Evolutionary conservation across 768 basidiomycete species (phyloP), one percentile per base, ranked within the genome.

Genomic region (Naganishia friedmannii): DNA sequence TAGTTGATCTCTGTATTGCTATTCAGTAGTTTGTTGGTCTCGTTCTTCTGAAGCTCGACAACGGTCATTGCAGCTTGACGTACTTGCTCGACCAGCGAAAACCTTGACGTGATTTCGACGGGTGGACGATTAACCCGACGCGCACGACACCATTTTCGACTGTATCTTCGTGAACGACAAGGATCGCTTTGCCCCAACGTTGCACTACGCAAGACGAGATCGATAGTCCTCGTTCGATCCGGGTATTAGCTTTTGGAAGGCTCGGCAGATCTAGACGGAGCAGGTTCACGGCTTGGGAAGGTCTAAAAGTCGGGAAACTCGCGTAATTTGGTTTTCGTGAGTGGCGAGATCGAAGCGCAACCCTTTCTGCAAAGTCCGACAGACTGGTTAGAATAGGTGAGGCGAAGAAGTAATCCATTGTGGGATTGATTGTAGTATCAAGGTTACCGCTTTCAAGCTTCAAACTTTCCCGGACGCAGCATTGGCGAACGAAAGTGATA

Each of bases 351-450:
- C 48, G 12, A n/a, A 7, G n/a, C n/a, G 23, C 48, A 51, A n/a
- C 21, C n/a, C 48, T 23, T 51, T 26, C 48, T 51, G n/a, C 19
- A 51, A n/a, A 51, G 48, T n/a, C 19, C n/a, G 48, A 51, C 48
- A 51, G 48, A 12, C 23, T 4, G 23, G 23, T 26, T 6, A 51
- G 48, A 21, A 51, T 51, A 51, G 48, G n/a, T 23, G 48, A 26
- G 23, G 23, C n/a, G 48, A 26, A 21, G 13, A 51, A 23, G n/a
- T 7, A 51, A 51, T n/a, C 19, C 48, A 26, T n/a, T 26, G 3
- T 51, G 21, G 48, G 48, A 26, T 51, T 51, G 48, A 51, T 51
- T 51, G 48, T 51, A 51, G 48, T 51, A 51, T 51, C 48, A 51
- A 26, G 48, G 48, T 51, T 51, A 13, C 48, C 48, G 48, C 48